phyloP scores from a whole-genome alignment of 495 filamentous ascomycete species.

The Daldinia decipiens region DNA sequence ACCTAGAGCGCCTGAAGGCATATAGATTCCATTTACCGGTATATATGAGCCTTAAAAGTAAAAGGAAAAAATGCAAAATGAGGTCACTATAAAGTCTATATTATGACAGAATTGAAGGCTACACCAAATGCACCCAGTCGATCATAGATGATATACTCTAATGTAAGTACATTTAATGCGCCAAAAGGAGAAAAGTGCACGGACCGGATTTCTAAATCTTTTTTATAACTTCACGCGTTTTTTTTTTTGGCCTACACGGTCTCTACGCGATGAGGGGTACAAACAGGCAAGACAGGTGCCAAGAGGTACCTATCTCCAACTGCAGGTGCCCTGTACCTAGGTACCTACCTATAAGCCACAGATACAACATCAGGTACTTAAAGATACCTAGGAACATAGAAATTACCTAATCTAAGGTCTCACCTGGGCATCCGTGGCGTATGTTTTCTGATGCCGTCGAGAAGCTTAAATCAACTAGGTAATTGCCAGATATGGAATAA shows the following conservation, averaged over 20 bases:
- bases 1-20: conserved; percentile 49
- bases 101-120: neutral
- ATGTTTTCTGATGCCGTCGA: conserved; percentile 2
- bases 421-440: conserved; percentile 8
- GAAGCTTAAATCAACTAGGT: too few species aligned
- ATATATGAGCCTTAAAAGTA: conserved; percentile 18
- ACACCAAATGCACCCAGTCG: neutral
- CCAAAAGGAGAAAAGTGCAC: conserved; percentile 18
- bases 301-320: too few species aligned
- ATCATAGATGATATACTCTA: neutral
- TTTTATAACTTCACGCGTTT: conserved; percentile 37
- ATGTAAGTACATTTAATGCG: conserved; percentile 9
- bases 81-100: conserved; percentile 20
- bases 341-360: conserved; percentile 4
- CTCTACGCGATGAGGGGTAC: conserved; percentile 41
- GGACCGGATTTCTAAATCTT: conserved; percentile 14
- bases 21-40: conserved; percentile 45
- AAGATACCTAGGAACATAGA: neutral
- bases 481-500: too few species aligned
- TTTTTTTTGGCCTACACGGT: conserved; percentile 11
- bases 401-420: conserved; percentile 1
- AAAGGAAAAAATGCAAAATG: conserved; percentile 34
- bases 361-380: neutral
- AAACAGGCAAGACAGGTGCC: neutral
- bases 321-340: too few species aligned